A percentile compares a stretch with the other conserved stretches of the same genome.
Evolutionary conservation across 2,329 filamentous ascomycete species (phyloP).

Genomic region (Furcasterigmium sp.): DNA sequence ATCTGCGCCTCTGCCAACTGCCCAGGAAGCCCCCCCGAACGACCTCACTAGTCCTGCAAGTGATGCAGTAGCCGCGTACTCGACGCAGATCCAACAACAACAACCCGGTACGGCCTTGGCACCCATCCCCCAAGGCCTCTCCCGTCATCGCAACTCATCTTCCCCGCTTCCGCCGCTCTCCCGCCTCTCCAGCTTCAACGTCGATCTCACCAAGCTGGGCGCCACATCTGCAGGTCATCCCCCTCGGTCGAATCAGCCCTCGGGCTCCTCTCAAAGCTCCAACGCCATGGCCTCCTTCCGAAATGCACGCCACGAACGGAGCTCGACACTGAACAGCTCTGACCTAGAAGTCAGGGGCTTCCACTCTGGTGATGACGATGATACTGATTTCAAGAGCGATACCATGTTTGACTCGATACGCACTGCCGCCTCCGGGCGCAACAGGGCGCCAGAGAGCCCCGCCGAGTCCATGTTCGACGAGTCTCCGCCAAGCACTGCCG

Average conservation of each 20-base stretch:
- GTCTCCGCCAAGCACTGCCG: conserved; percentile 57
- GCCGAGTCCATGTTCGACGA: conserved; percentile 80
- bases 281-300: conserved; percentile 36
- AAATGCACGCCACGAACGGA: conserved; percentile 39
- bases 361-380: conserved; percentile 68
- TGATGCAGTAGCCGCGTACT: conserved; percentile 10
- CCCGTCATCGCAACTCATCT: conserved; percentile 40
- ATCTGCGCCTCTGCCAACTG: conserved; percentile 42
- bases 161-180: conserved; percentile 53
- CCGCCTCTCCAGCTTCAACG: conserved; percentile 48
- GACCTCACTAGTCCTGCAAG: conserved; percentile 7
- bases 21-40: conserved; percentile 21
- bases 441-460: conserved; percentile 63
- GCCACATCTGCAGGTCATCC: conserved; percentile 33
- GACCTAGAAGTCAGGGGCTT: conserved; percentile 63
- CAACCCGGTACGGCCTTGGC: conserved; percentile 22
- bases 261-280: conserved; percentile 35
- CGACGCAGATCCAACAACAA: conserved; percentile 19
- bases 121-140: conserved; percentile 12
- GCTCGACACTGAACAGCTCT: conserved; percentile 64
- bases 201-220: conserved; percentile 44
- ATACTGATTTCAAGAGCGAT: conserved; percentile 74
- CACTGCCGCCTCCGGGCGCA: conserved; percentile 62
- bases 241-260: conserved; percentile 34
- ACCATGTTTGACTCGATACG: conserved; percentile 72